These are phyloP conservation scores for Mortierella sp. DNA, from an alignment of 371 early-diverging fungal species.

Conservation along the genomic window DNA sequence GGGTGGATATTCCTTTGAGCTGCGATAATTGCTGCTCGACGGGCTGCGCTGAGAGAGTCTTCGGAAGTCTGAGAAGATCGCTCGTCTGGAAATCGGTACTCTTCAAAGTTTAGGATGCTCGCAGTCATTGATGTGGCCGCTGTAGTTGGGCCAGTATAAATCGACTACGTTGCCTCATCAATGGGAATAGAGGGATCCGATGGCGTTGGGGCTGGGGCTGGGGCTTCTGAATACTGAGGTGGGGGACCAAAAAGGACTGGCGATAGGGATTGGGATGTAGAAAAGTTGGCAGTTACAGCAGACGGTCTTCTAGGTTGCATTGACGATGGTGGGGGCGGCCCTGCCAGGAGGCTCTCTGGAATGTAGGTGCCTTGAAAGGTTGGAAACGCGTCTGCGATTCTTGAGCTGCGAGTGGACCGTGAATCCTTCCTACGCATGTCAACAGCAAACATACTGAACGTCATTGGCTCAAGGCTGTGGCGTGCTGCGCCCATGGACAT, in stretches of 20 bases:
- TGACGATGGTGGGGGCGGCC: slow-evolving; percentile 30
- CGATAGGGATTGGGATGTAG: slow-evolving; percentile 21
- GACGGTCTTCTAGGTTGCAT: slow-evolving; percentile 7
- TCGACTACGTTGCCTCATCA: not conserved
- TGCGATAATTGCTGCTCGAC: not conserved
- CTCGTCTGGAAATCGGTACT: slow-evolving; percentile 49
- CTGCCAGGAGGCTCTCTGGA: slow-evolving; percentile 33
- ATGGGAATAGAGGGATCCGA: not conserved
- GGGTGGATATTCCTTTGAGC: slow-evolving; percentile 34
- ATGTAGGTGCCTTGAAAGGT: slow-evolving; percentile 27
- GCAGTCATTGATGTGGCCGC: not conserved
- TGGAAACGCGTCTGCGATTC: slow-evolving; percentile 5
- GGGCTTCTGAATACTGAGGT: not conserved
- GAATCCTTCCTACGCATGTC: not conserved
- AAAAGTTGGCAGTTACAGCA: slow-evolving; percentile 13
- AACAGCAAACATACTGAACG: not conserved
- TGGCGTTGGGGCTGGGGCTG: not conserved
- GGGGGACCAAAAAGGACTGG: slow-evolving; percentile 3
- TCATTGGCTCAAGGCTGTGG: slow-evolving; percentile 3
- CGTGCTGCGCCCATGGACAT: slow-evolving; percentile 13
- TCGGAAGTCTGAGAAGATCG: not conserved
- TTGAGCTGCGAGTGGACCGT: not conserved
- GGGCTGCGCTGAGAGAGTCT: not conserved
- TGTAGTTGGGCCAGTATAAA: not conserved
- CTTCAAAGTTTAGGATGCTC: slow-evolving; percentile 11